Evolutionary conservation across 2,329 filamentous ascomycete species (phyloP).

Genomic region (Alternaria panax): DNA sequence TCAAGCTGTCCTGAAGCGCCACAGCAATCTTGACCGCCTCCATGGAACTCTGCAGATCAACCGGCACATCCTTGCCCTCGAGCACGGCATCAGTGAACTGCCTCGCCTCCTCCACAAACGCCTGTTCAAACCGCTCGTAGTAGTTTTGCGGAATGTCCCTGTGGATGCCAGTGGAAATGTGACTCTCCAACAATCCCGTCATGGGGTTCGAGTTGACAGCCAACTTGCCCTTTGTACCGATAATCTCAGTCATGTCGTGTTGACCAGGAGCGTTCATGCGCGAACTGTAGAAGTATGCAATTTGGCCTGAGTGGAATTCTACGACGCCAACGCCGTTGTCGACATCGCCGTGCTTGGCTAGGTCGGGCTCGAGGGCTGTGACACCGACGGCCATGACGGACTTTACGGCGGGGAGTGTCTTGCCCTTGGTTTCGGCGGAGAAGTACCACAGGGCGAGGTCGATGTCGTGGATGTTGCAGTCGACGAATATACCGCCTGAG

Average conservation of each 20-base stretch:
- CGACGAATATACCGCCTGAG: slow-evolving; percentile 73
- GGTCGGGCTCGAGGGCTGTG: slow-evolving; percentile 65
- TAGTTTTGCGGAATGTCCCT: slow-evolving; percentile 68
- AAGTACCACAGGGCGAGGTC: slow-evolving; percentile 71
- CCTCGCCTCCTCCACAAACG: slow-evolving; percentile 69
- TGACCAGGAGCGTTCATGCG: slow-evolving; percentile 74
- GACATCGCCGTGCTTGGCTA: slow-evolving; percentile 65
- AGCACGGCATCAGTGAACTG: slow-evolving; percentile 68
- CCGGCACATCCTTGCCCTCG: slow-evolving; percentile 62
- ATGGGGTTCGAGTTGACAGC: slow-evolving; percentile 66
- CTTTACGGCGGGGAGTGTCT: slow-evolving; percentile 57
- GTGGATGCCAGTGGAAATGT: slow-evolving; percentile 62
- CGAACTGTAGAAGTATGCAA: slow-evolving; percentile 69
- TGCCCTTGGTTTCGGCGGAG: slow-evolving; percentile 27
- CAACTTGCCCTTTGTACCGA: slow-evolving; percentile 71
- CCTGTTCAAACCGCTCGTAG: slow-evolving; percentile 68
- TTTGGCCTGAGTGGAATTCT: slow-evolving; percentile 69
- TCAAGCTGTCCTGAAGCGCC: slow-evolving; percentile 55
- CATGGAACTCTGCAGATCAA: slow-evolving; percentile 65
- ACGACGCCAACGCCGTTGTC: slow-evolving; percentile 71
- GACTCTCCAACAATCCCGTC: slow-evolving; percentile 63
- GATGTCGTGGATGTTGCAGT: slow-evolving; percentile 75
- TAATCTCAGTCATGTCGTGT: slow-evolving; percentile 71
- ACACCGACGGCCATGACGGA: slow-evolving; percentile 64
- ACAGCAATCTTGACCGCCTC: slow-evolving; percentile 67